A percentile compares a stretch with the other conserved stretches of the same genome.
Evolutionary conservation across 208 protist genomes (phyloP).

Genomic region (Tritrichomonas foetus): DNA sequence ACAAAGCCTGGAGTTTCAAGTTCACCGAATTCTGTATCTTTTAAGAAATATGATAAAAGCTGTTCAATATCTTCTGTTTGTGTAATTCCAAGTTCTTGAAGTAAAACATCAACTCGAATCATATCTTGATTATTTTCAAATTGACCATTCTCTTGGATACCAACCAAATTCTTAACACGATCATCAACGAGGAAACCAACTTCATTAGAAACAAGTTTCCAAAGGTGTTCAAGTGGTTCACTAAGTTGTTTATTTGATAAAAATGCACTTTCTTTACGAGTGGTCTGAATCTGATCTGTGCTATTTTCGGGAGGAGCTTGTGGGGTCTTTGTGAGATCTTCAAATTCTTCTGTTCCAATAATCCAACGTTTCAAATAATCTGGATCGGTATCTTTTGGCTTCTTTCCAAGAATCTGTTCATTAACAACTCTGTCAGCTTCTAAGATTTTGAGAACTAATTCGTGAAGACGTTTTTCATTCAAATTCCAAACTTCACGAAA

Average conservation of each 20-base stretch:
- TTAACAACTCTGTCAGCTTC: neutral
- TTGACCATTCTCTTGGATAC: neutral
- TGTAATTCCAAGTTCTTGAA: conserved; percentile 14
- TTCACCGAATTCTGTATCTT: conserved; percentile 36
- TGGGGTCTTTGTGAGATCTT: neutral
- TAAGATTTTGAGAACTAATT: neutral
- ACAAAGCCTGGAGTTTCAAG: conserved; percentile 37
- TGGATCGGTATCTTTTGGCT: neutral
- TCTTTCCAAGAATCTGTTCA: neutral
- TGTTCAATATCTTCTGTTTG: neutral
- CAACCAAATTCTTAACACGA: neutral
- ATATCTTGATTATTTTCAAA: neutral
- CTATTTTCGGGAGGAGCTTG: neutral
- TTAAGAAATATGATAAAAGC: conserved; percentile 22
- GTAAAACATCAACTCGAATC: neutral
- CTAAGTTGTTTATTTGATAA: neutral
- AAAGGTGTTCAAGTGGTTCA: conserved; percentile 13
- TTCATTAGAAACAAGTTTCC: conserved; percentile 32
- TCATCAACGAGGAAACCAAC: conserved; percentile 37
- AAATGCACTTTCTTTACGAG: neutral
- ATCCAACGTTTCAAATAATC: neutral
- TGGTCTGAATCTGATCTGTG: neutral
- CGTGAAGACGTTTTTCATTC: conserved; percentile 15
- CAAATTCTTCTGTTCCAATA: neutral
- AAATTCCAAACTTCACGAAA: conserved; percentile 29